A percentile compares a stretch with the other conserved stretches of the same genome.
Evolutionary conservation across 805 yeast genomes (phyloP).

Genomic region (Schwanniomyces sp.): DNA sequence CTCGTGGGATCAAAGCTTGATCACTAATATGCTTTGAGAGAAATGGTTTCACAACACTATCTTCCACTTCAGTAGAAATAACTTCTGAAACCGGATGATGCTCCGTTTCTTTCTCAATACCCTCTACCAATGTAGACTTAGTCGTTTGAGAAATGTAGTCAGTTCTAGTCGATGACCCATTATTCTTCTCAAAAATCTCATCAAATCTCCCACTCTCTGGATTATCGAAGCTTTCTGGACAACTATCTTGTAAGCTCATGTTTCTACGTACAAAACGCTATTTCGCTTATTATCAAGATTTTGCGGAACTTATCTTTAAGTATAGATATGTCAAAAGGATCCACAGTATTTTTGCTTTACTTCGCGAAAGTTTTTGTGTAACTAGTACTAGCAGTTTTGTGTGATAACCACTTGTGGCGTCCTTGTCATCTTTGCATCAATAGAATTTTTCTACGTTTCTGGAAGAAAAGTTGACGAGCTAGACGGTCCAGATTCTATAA

Average conservation of each 20-base stretch:
- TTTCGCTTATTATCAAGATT: background rate
- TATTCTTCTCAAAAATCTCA: slow-evolving; percentile 6
- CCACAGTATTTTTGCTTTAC: slow-evolving; percentile 2
- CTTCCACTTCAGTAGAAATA: background rate
- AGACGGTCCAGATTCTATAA: too few relatives aligned
- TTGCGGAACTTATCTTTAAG: background rate
- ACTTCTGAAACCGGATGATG: background rate
- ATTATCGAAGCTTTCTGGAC: slow-evolving; percentile 6
- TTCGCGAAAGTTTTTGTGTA: background rate
- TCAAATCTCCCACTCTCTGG: slow-evolving; percentile 3
- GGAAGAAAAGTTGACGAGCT: too few relatives aligned
- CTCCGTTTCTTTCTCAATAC: background rate
- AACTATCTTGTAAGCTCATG: slow-evolving; percentile 11
- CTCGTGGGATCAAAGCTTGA: slow-evolving; percentile 43
- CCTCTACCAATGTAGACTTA: slow-evolving; percentile 1
- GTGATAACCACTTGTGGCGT: background rate
- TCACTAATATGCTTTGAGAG: slow-evolving; percentile 41
- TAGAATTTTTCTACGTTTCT: too few relatives aligned
- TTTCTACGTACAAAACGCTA: background rate
- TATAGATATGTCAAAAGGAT: background rate
- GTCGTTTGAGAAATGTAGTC: slow-evolving; percentile 1
- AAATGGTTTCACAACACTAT: slow-evolving; percentile 30
- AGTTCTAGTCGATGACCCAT: slow-evolving; percentile 2
- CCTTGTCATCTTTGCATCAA: too few relatives aligned
- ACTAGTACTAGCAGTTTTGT: background rate